Evolutionary conservation across 176 grass and related monocot genomes (phyloP), one percentile per base, ranked within the genome.

Genomic region (Thinopyrum elongatum): DNA sequence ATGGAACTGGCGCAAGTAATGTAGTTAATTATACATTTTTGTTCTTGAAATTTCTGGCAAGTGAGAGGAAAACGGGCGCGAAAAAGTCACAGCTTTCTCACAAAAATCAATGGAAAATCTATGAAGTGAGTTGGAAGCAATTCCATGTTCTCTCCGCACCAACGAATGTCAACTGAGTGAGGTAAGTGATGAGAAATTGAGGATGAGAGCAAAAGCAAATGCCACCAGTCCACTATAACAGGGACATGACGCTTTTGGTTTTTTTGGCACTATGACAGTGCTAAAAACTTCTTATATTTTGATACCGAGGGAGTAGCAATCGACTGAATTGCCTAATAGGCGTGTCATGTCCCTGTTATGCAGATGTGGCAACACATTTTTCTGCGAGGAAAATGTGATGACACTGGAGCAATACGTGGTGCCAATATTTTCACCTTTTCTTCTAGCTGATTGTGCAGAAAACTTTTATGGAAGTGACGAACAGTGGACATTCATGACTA

Each of bases 81-180:
- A 29, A 57, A 64, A 91, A 85, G 85, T 81, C 21, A 62, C 7
- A 75, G 2, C 77, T 81, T 88, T 87, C 15, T 91, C 23, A 28
- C 60, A 41, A 30, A 70, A 21, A 81, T 84, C 69, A 88, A 88
- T 21, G 77, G 76, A 41, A 90, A 88, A 88, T 81, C 55, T 63
- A 55, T 64, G 85, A 77, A 84, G 85, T 88, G 89, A 91, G 69
- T 81, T 31, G 63, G 85, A 91, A 81, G 89, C 85, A 91, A 91
- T 81, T 84, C 81, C 69, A 81, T 91, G 69, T 84, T 87, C 76
- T 87, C 35, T 9, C 77, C 62, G 58, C 64, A 61, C 77, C 76
- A 81, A 80, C 60, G 76, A 84, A 87, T 87, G 89, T 87, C 89
- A 91, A 84, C 85, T 69, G 33, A 62, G 60, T 62, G 81, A 87